phyloP scores from a whole-genome alignment of 202 grass and related monocot species.

The Panicum virgatum region DNA sequence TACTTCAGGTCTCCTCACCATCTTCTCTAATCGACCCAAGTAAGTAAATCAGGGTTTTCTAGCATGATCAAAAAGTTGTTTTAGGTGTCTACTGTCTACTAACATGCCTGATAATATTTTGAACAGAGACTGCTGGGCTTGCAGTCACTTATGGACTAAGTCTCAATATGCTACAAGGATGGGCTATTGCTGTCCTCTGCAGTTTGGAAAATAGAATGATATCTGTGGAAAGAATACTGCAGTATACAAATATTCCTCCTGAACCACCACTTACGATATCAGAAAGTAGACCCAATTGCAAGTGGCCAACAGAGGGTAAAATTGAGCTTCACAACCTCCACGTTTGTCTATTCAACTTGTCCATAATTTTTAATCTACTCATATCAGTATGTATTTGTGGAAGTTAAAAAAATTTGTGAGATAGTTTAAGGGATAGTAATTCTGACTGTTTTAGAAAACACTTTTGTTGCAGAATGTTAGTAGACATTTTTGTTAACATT shows the following conservation, averaged over 20 bases:
- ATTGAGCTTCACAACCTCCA: conserved; percentile 62
- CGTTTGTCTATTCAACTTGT: conserved; percentile 44
- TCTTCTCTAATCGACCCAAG: conserved; percentile 52
- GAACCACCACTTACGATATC: conserved; percentile 60
- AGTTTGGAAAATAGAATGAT: conserved; percentile 75
- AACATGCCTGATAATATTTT: conserved; percentile 10
- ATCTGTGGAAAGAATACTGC: conserved; percentile 76
- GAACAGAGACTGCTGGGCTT: conserved; percentile 69
- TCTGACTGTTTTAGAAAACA: neutral
- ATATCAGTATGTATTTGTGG: neutral
- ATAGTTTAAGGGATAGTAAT: neutral
- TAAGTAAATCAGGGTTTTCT: conserved; percentile 19
- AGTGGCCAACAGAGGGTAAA: conserved; percentile 70
- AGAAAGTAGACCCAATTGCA: conserved; percentile 25
- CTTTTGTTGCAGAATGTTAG: neutral
- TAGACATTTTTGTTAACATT: neutral
- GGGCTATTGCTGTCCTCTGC: conserved; percentile 59
- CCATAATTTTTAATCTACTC: neutral
- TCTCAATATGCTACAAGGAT: conserved; percentile 70
- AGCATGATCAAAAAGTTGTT: neutral
- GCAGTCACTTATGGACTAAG: conserved; percentile 80
- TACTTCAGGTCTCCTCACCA: conserved; percentile 53
- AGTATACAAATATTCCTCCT: conserved; percentile 62
- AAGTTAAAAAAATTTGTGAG: neutral
- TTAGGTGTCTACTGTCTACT: neutral